Evolutionary conservation across 352 stramenopile species (phyloP).

Genomic region (Phytophthora capsici): DNA sequence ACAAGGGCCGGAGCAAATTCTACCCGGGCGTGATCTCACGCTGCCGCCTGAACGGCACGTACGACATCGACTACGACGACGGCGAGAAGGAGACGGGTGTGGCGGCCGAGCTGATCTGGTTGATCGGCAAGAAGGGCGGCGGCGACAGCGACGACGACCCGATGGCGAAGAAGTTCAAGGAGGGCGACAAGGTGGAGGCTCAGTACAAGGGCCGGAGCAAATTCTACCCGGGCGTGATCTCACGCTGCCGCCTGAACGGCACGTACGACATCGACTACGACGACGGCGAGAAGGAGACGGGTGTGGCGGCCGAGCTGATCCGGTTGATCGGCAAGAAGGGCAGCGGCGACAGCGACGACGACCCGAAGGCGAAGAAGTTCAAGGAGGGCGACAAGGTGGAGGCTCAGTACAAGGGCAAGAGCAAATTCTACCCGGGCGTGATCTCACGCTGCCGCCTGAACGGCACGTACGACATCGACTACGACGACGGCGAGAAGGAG

Average conservation of each 20-base stretch:
- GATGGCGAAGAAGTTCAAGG: conserved; percentile 23
- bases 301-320: conserved; percentile 22
- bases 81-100: conserved; percentile 26
- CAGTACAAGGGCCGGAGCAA: conserved; percentile 25
- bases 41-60: conserved; percentile 23
- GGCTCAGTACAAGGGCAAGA: conserved; percentile 27
- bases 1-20: conserved; percentile 25
- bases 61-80: conserved; percentile 25
- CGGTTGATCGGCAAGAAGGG: conserved; percentile 12
- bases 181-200: conserved; percentile 23
- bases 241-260: conserved; percentile 18
- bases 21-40: conserved; percentile 21
- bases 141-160: conserved; percentile 18
- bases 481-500: conserved; percentile 23
- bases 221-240: conserved; percentile 24
- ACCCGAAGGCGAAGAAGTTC: conserved; percentile 21
- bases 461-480: conserved; percentile 24
- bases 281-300: conserved; percentile 23
- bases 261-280: conserved; percentile 28
- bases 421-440: conserved; percentile 21
- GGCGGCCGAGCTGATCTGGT: conserved; percentile 20
- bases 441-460: conserved; percentile 22
- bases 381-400: conserved; percentile 24
- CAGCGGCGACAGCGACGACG: conserved; percentile 17
- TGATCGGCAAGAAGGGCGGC: conserved; percentile 7